Evolutionary conservation across 1,284 basidiomycete species (phyloP).

Genomic region (Blastosporella zonata): DNA sequence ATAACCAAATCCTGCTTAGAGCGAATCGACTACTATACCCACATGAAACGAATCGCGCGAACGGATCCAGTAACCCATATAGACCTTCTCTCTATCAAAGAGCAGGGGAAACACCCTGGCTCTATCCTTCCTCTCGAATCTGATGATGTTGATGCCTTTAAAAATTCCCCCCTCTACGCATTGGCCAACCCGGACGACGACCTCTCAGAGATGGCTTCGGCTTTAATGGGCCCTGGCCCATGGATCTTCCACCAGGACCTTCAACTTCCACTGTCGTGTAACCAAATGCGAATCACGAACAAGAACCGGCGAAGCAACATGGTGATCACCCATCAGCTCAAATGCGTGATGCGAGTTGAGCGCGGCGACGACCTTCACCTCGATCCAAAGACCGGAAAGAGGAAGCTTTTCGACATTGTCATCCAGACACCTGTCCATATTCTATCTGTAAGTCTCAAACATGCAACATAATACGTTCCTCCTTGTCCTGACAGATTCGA

Average conservation of each 20-base stretch:
- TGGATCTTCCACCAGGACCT: slow-evolving; percentile 64
- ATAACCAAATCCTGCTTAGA: slow-evolving; percentile 42
- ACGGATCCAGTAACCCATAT: slow-evolving; percentile 71
- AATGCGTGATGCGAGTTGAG: slow-evolving; percentile 84
- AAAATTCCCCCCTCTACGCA: slow-evolving; percentile 50
- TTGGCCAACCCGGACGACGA: slow-evolving; percentile 44
- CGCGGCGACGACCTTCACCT: slow-evolving; percentile 66
- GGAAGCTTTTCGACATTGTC: slow-evolving; percentile 88
- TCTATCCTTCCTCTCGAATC: slow-evolving; percentile 69
- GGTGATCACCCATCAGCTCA: slow-evolving; percentile 75
- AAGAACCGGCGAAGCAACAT: slow-evolving; percentile 84
- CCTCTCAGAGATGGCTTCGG: slow-evolving; percentile 53
- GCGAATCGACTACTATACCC: slow-evolving; percentile 76
- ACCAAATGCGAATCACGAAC: slow-evolving; percentile 73
- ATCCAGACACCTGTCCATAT: slow-evolving; percentile 82
- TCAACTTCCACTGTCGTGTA: slow-evolving; percentile 54
- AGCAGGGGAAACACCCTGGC: slow-evolving; percentile 44
- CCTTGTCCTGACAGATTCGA: slow-evolving; percentile 3
- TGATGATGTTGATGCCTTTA: slow-evolving; percentile 52
- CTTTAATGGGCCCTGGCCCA: slow-evolving; percentile 70
- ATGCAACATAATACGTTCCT: not conserved
- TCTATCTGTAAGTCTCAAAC: slow-evolving; percentile 59
- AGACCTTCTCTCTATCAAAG: slow-evolving; percentile 67
- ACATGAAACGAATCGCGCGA: slow-evolving; percentile 69
- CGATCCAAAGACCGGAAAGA: slow-evolving; percentile 66